Percentiles rank a stretch among this genome's conserved stretches.
These are phyloP conservation scores for Phlegmacium glaucopus DNA, from an alignment of 768 basidiomycete species.

Conservation along the genomic window DNA sequence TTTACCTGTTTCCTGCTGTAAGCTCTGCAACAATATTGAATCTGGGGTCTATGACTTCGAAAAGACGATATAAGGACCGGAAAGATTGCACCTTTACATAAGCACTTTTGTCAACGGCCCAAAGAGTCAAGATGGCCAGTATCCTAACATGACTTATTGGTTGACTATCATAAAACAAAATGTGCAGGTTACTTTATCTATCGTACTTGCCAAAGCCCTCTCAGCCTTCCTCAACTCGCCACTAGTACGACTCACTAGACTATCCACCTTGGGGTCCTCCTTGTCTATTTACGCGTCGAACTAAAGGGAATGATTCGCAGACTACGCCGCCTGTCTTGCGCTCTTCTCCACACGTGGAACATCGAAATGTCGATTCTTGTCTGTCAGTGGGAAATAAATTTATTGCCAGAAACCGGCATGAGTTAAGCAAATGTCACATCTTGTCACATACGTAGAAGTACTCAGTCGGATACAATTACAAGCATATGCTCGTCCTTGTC, in stretches of 20 bases:
- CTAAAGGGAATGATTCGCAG: no score
- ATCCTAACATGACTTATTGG: constrained; percentile 67
- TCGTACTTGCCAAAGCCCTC: constrained; percentile 77
- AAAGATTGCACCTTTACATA: constrained; percentile 66
- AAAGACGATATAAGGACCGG: constrained; percentile 88
- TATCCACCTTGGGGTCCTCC: constrained; percentile 87
- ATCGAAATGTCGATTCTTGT: no score
- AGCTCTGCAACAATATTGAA: constrained; percentile 94
- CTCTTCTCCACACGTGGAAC: no score
- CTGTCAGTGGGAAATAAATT: no score
- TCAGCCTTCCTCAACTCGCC: constrained; percentile 84
- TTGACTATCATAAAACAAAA: neutral
- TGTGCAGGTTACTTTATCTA: constrained; percentile 76
- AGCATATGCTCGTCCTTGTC: no score
- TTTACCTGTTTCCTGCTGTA: constrained; percentile 93
- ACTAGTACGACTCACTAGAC: constrained; percentile 73
- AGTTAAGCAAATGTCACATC: no score
- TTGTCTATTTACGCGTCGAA: no score
- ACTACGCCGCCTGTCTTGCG: no score
- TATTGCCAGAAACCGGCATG: no score
- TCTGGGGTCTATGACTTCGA: constrained; percentile 82
- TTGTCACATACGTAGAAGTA: no score
- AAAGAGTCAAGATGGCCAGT: constrained; percentile 82
- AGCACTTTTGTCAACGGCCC: constrained; percentile 82
- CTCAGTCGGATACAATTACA: no score